phyloP scores from a whole-genome alignment of 2,329 filamentous ascomycete genomes.

The Talaromyces rugulosus region DNA sequence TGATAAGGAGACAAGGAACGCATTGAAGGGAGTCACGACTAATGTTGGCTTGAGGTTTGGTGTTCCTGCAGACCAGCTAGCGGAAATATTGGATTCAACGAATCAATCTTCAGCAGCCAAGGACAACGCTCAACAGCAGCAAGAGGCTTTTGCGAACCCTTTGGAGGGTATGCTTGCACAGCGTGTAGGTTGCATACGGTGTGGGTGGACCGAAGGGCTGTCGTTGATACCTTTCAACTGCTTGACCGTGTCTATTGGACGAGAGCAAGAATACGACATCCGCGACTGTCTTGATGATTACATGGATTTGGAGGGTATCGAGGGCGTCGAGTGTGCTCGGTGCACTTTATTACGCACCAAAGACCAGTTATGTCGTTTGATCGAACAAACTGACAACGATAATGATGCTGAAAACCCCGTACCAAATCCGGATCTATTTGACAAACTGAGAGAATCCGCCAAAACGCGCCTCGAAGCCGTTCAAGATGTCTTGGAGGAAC shows the following conservation, averaged over 20 bases:
- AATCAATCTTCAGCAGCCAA: slow-evolving; percentile 7
- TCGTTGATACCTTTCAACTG: slow-evolving; percentile 93
- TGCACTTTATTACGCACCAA: slow-evolving; percentile 70
- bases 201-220: slow-evolving; percentile 81
- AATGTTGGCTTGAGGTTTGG: slow-evolving; percentile 39
- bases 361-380: slow-evolving; percentile 47
- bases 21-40: slow-evolving; percentile 41
- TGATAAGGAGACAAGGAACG: slow-evolving; percentile 67
- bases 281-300: slow-evolving; percentile 79
- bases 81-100: slow-evolving; percentile 17
- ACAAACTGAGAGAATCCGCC: slow-evolving; percentile 39
- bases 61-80: slow-evolving; percentile 30
- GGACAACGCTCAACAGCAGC: slow-evolving; percentile 14
- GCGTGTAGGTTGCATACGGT: slow-evolving; percentile 78
- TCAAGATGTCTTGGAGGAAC: slow-evolving; percentile 67
- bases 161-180: slow-evolving; percentile 85
- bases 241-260: slow-evolving; percentile 76
- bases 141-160: slow-evolving; percentile 59
- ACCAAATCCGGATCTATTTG: slow-evolving; percentile 23
- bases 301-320: slow-evolving; percentile 77
- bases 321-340: slow-evolving; percentile 85
- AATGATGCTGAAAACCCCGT: slow-evolving; percentile 18
- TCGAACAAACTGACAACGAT: slow-evolving; percentile 39
- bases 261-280: slow-evolving; percentile 63
- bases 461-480: slow-evolving; percentile 60